Conservation (phyloP, 352 stramenopile genomes). For the Phytophthora constricta region DNA sequence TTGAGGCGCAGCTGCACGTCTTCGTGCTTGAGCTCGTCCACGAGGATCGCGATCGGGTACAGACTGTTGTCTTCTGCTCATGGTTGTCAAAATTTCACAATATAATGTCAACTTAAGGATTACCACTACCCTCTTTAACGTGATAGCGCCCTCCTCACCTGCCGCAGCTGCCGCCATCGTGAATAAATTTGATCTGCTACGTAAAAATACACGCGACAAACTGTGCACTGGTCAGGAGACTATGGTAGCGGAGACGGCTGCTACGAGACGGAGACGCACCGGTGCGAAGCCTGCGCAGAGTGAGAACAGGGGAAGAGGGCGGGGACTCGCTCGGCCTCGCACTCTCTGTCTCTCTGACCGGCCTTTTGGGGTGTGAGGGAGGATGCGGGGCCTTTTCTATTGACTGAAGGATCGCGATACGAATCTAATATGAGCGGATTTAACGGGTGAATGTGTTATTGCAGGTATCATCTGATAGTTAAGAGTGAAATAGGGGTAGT, state of each 20-base stretch:
- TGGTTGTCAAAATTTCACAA: conserved; percentile 24
- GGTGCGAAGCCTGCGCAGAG: not conserved
- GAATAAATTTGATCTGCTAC: conserved; percentile 27
- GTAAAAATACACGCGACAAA: not conserved
- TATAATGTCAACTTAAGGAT: conserved; percentile 11
- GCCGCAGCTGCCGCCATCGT: conserved; percentile 40
- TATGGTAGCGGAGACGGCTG: not conserved
- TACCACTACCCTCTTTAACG: not conserved
- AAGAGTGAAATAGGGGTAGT: too few species aligned
- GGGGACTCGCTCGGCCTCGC: not conserved
- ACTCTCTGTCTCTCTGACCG: not conserved
- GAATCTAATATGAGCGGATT: too few species aligned
- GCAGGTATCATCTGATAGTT: not conserved
- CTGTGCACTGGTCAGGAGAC: not conserved
- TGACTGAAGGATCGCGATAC: not conserved
- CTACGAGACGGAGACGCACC: not conserved
- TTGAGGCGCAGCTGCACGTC: conserved; percentile 93
- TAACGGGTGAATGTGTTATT: not conserved
- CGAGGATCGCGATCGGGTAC: conserved; percentile 90
- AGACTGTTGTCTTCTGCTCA: conserved; percentile 72
- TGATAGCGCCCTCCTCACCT: conserved; percentile 27
- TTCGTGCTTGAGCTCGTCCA: conserved; percentile 94
- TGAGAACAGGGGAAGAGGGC: not conserved
- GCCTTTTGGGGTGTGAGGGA: conserved; percentile 1
- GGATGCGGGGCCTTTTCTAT: not conserved